Percentiles rank a stretch among this genome's conserved stretches.
These are phyloP conservation scores for Lachnellula arida DNA, from an alignment of 2,329 filamentous ascomycete genomes.

Conservation along the genomic window DNA sequence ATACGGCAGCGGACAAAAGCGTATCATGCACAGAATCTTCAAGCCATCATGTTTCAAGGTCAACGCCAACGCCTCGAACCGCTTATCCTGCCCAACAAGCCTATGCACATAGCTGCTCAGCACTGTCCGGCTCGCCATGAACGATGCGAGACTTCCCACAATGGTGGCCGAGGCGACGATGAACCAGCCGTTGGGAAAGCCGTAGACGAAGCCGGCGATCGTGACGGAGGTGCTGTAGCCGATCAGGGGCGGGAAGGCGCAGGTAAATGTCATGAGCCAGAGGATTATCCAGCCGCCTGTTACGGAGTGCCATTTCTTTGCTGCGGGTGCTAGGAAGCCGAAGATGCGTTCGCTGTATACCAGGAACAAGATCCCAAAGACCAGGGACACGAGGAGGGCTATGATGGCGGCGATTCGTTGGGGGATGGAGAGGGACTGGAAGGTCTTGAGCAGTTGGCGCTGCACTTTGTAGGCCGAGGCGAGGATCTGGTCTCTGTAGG, in stretches of 20 bases:
- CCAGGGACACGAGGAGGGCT: conserved; percentile 43
- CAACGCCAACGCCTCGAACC: conserved; percentile 83
- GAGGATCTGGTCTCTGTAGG: conserved; percentile 38
- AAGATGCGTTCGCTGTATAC: conserved; percentile 80
- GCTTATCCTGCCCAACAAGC: conserved; percentile 74
- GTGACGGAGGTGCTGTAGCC: conserved; percentile 66
- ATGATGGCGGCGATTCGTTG: conserved; percentile 57
- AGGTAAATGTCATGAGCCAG: conserved; percentile 60
- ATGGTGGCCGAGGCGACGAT: conserved; percentile 74
- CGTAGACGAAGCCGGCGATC: conserved; percentile 66
- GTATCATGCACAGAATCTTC: conserved; percentile 83
- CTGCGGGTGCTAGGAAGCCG: conserved; percentile 64
- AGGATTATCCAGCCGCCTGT: conserved; percentile 65
- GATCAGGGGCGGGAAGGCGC: conserved; percentile 67
- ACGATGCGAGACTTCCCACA: conserved; percentile 71
- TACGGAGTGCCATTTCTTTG: conserved; percentile 71
- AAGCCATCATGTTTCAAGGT: conserved; percentile 88
- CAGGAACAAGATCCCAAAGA: conserved; percentile 63
- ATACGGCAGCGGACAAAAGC: conserved; percentile 88
- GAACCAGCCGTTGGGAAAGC: conserved; percentile 65
- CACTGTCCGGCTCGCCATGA: conserved; percentile 74
- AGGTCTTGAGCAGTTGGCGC: conserved; percentile 44
- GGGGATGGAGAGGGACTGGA: conserved; percentile 50
- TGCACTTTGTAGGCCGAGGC: conserved; percentile 50
- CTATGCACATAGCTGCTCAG: conserved; percentile 74